A percentile compares a stretch with the other conserved stretches of the same genome.
phyloP scores from a whole-genome alignment of 139 green algal genomes.

The Tetradesmus obliquus region DNA sequence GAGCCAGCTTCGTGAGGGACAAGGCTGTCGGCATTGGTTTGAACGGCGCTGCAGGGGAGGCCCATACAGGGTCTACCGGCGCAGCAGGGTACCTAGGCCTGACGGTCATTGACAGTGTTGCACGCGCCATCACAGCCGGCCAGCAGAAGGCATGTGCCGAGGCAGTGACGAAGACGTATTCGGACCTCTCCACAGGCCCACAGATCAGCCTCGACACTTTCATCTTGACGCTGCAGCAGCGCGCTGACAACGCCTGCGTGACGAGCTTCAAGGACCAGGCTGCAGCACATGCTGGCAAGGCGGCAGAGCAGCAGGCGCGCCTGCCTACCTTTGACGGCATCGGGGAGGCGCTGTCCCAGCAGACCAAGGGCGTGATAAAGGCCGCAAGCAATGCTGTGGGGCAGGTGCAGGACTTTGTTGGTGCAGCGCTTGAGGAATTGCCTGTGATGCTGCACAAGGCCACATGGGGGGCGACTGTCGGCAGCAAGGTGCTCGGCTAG shows the following conservation, averaged over 20 bases:
- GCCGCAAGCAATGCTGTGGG: not conserved
- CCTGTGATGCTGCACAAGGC: constrained; percentile 3
- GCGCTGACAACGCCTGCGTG: not conserved
- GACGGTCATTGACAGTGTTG: constrained; percentile 24
- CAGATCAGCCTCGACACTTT: constrained; percentile 4
- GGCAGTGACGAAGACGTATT: constrained; percentile 4
- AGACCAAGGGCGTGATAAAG: not conserved
- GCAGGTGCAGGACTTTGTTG: not conserved
- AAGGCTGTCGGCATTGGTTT: constrained; percentile 24
- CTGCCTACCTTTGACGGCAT: constrained; percentile 18
- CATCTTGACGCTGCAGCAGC: not conserved
- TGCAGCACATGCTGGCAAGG: not conserved
- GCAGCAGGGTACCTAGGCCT: not conserved
- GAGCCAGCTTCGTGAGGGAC: not conserved
- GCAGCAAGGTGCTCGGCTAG: not conserved
- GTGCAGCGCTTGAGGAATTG: not conserved
- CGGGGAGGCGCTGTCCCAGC: not conserved
- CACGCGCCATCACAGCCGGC: not conserved
- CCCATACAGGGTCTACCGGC: not conserved
- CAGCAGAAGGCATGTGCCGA: constrained; percentile 8
- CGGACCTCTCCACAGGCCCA: constrained; percentile 6
- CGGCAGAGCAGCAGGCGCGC: not conserved
- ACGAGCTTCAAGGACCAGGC: constrained; percentile 20
- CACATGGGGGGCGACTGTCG: not conserved
- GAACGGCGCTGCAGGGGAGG: not conserved